Conservation (phyloP, 2,329 filamentous ascomycete species). For the Coleophoma crateriformis region DNA sequence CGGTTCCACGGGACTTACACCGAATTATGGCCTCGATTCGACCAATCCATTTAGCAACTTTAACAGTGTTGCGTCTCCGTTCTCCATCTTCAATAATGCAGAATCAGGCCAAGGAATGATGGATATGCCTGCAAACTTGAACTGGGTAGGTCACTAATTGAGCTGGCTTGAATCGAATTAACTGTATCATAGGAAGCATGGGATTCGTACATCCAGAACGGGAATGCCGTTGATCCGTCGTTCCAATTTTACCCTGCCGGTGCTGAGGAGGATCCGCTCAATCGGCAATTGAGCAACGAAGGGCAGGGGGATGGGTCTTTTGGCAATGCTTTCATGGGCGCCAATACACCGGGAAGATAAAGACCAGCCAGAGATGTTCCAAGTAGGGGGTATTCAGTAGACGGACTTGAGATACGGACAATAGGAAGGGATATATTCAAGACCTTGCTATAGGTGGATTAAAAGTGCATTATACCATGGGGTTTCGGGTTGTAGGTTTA, state of each 20-base stretch:
- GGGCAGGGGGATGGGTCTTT: conserved; percentile 12
- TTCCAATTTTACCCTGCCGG: conserved; percentile 24
- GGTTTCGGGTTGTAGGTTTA: background rate
- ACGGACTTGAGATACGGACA: background rate
- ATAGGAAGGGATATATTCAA: too few relatives aligned
- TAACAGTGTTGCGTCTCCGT: conserved; percentile 30
- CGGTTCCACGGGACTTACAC: conserved; percentile 33
- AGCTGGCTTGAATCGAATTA: conserved; percentile 17
- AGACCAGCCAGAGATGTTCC: background rate
- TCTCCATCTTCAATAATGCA: conserved; percentile 43
- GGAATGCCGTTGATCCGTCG: conserved; percentile 27
- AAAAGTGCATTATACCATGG: conserved; percentile 2
- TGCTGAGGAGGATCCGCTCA: conserved; percentile 14
- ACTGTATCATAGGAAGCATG: conserved; percentile 50
- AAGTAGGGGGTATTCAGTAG: background rate
- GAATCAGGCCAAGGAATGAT: conserved; percentile 40
- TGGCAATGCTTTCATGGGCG: conserved; percentile 27
- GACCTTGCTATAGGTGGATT: background rate
- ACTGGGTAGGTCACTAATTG: conserved; percentile 48
- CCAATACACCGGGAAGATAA: conserved; percentile 25
- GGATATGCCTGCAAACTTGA: conserved; percentile 51
- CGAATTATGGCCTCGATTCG: conserved; percentile 28
- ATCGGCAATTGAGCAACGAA: conserved; percentile 8
- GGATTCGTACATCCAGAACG: conserved; percentile 63
- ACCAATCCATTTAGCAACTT: conserved; percentile 18